Evolutionary conservation across 1,139 yeast species (phyloP).

Genomic region (Diutina neorugosa): DNA sequence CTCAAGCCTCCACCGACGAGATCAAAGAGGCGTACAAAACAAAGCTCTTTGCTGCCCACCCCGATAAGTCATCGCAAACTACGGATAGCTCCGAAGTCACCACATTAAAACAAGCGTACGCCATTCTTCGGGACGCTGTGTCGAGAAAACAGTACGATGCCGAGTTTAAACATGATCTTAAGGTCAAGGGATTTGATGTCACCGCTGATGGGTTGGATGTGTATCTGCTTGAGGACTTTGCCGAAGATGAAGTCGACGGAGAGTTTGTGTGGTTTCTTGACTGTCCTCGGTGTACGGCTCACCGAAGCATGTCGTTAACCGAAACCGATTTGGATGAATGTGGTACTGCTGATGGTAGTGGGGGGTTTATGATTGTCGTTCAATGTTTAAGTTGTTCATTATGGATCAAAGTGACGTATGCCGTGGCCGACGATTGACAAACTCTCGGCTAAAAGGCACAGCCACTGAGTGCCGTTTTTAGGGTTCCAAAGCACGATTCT

Average conservation of each 20-base stretch:
- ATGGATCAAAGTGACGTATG: constrained; percentile 68
- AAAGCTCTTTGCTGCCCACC: constrained; percentile 54
- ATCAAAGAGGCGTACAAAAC: constrained; percentile 52
- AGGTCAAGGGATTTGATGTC: constrained; percentile 37
- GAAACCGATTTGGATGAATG: constrained; percentile 45
- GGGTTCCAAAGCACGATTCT: not conserved
- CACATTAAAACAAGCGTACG: constrained; percentile 49
- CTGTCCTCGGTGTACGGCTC: constrained; percentile 65
- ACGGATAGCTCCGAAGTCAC: constrained; percentile 6
- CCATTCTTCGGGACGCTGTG: constrained; percentile 28
- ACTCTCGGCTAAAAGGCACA: not conserved
- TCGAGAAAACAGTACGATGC: constrained; percentile 37
- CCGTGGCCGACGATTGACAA: constrained; percentile 9
- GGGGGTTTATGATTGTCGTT: constrained; percentile 55
- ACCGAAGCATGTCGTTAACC: constrained; percentile 40
- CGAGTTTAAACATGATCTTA: constrained; percentile 22
- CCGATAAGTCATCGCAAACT: constrained; percentile 42
- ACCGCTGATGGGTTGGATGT: constrained; percentile 59
- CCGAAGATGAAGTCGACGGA: constrained; percentile 15
- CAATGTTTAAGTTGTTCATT: constrained; percentile 77
- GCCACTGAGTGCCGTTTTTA: not conserved
- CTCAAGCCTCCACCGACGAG: constrained; percentile 23
- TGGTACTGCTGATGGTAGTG: constrained; percentile 38
- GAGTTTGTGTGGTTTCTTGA: constrained; percentile 28
- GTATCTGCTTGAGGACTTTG: constrained; percentile 51